Percentiles rank a stretch among this genome's conserved stretches.
phyloP scores from a whole-genome alignment of 2,329 filamentous ascomycete species.

The Leptographium lundbergii region DNA sequence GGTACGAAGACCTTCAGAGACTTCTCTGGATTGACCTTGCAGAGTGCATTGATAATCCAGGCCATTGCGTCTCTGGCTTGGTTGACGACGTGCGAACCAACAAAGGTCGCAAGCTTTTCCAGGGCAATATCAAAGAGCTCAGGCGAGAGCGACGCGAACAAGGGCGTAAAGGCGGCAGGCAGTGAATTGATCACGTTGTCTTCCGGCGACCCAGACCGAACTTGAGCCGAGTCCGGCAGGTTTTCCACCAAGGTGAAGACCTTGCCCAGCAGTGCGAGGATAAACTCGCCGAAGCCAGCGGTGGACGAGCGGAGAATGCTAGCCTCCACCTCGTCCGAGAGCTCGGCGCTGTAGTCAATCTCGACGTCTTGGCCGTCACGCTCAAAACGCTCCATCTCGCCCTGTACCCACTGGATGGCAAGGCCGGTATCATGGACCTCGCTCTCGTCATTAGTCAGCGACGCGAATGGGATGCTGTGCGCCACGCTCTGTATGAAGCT shows the following conservation, averaged over 20 bases:
- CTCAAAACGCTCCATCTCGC: slow-evolving; percentile 90
- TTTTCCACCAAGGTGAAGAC: slow-evolving; percentile 95
- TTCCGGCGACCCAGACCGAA: slow-evolving; percentile 83
- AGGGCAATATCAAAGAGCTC: slow-evolving; percentile 87
- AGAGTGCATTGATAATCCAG: slow-evolving; percentile 92
- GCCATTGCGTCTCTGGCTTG: slow-evolving; percentile 97
- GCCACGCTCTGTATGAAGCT: slow-evolving; percentile 93
- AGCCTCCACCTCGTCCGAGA: slow-evolving; percentile 77
- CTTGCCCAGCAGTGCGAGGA: slow-evolving; percentile 79
- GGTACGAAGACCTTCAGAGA: slow-evolving; percentile 83
- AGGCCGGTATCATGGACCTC: slow-evolving; percentile 61
- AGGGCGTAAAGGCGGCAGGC: slow-evolving; percentile 77
- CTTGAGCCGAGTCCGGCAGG: slow-evolving; percentile 75
- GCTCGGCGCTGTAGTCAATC: slow-evolving; percentile 70
- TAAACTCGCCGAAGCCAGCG: slow-evolving; percentile 83
- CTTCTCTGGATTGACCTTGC: slow-evolving; percentile 91
- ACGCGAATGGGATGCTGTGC: slow-evolving; percentile 88
- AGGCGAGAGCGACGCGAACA: slow-evolving; percentile 82
- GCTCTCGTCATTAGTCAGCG: slow-evolving; percentile 57
- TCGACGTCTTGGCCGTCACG: slow-evolving; percentile 72
- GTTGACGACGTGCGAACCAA: slow-evolving; percentile 88
- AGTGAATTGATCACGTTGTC: slow-evolving; percentile 95
- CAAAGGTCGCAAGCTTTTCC: slow-evolving; percentile 84
- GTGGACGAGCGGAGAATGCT: slow-evolving; percentile 87
- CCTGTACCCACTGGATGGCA: slow-evolving; percentile 86